Evolutionary conservation across 805 yeast species (phyloP).

Genomic region (Isabelozyma pseudorhagii): DNA sequence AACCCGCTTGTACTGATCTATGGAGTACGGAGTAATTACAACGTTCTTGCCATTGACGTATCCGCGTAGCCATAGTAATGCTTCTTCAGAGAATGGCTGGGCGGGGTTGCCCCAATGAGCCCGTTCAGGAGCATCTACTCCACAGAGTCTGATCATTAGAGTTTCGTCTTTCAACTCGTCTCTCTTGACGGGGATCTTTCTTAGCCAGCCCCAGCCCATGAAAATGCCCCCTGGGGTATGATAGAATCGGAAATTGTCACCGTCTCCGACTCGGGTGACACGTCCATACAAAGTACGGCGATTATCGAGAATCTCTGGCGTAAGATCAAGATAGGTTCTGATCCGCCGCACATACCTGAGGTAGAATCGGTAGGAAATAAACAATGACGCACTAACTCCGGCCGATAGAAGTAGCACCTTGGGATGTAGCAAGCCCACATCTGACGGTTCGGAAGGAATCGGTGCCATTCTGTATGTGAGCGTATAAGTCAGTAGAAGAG

Average conservation of each 20-base stretch:
- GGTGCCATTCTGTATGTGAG: constrained; percentile 1
- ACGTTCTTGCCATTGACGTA: constrained; percentile 66
- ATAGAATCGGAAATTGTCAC: constrained; percentile 88
- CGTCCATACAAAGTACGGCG: constrained; percentile 48
- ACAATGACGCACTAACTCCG: constrained; percentile 25
- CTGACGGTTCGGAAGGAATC: neutral
- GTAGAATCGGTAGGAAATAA: constrained; percentile 29
- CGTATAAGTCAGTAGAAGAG: neutral
- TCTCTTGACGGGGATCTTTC: constrained; percentile 57
- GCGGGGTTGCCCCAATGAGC: constrained; percentile 93
- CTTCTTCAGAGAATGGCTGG: constrained; percentile 84
- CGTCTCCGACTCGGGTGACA: constrained; percentile 92
- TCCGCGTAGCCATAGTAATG: constrained; percentile 69
- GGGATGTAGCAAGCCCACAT: constrained; percentile 28
- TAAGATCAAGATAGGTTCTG: constrained; percentile 33
- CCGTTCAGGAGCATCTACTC: constrained; percentile 95
- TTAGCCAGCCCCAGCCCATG: constrained; percentile 92
- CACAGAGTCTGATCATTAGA: constrained; percentile 78
- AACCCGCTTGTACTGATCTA: constrained; percentile 87
- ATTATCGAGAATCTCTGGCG: constrained; percentile 30
- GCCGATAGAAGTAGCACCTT: constrained; percentile 36
- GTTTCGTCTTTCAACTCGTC: constrained; percentile 59
- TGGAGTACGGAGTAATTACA: constrained; percentile 70
- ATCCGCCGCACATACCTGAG: constrained; percentile 31
- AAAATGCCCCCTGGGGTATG: constrained; percentile 90